Conservation (phyloP, 2,329 filamentous ascomycete species). For the Aureobasidium sp. region DNA sequence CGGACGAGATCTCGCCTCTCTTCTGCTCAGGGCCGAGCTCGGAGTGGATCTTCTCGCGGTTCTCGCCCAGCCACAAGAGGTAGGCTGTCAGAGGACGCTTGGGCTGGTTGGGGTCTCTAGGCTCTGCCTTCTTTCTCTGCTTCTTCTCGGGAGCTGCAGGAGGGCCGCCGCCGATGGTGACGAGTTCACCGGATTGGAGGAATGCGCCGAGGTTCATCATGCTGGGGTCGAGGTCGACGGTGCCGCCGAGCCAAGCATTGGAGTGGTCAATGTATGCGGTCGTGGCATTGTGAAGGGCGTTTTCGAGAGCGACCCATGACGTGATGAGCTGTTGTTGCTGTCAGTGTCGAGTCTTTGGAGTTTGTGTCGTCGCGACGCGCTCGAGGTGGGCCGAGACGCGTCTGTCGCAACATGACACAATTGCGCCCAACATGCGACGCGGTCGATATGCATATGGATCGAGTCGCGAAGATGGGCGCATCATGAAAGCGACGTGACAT, state of each 20-base stretch:
- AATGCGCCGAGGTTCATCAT: slow-evolving; percentile 10
- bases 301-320: slow-evolving; percentile 69
- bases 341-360: slow-evolving; percentile 28
- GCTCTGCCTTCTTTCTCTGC: slow-evolving; percentile 37
- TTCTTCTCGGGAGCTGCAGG: slow-evolving; percentile 20
- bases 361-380: slow-evolving; percentile 15
- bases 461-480: slow-evolving; percentile 16
- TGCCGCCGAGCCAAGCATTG: slow-evolving; percentile 62
- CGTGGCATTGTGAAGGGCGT: slow-evolving; percentile 69
- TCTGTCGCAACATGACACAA: slow-evolving; percentile 6
- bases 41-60: slow-evolving; percentile 67
- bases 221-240: slow-evolving; percentile 22
- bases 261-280: slow-evolving; percentile 83
- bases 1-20: slow-evolving; percentile 69
- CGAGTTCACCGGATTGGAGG: slow-evolving; percentile 11
- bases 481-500: background rate
- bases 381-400: slow-evolving; percentile 7
- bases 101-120: slow-evolving; percentile 76
- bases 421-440: slow-evolving; percentile 8
- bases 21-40: slow-evolving; percentile 55
- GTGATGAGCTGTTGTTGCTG: slow-evolving; percentile 54
- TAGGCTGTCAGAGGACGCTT: slow-evolving; percentile 92
- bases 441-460: background rate
- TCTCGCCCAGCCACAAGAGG: slow-evolving; percentile 88
- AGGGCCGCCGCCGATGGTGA: background rate